Conservation (phyloP, 78 protist species). For the Planoprotostelium fungivorum region DNA sequence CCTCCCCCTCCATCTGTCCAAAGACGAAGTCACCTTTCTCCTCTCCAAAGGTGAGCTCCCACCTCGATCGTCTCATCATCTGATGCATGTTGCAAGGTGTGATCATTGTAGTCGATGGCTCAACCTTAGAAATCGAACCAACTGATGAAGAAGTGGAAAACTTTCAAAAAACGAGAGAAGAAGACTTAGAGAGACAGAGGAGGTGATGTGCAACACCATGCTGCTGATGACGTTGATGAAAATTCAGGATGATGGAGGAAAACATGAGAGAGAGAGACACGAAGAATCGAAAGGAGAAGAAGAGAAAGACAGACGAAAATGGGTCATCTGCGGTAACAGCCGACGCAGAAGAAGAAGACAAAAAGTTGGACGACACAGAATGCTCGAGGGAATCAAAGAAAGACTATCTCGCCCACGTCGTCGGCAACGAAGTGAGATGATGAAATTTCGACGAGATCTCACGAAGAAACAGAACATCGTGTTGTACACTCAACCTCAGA, state of each 20-base stretch:
- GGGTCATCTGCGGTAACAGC: too few relatives aligned
- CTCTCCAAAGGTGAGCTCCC: not conserved
- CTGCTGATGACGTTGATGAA: not conserved
- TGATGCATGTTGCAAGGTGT: not conserved
- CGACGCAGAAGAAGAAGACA: too few relatives aligned
- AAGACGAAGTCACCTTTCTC: not conserved
- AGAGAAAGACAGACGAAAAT: not conserved
- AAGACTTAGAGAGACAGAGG: not conserved
- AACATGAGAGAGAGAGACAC: not conserved
- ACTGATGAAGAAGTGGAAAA: not conserved
- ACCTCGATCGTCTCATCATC: not conserved
- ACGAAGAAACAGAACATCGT: too few relatives aligned
- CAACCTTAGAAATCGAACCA: not conserved
- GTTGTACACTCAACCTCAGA: too few relatives aligned
- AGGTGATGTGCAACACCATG: too few relatives aligned
- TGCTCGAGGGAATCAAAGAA: not conserved
- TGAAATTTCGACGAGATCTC: too few relatives aligned
- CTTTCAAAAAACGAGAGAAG: not conserved
- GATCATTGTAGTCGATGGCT: not conserved
- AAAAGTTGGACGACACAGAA: not conserved
- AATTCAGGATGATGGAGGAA: not conserved
- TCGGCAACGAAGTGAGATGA: not conserved
- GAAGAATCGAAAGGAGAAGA: not conserved
- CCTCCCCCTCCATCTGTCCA: not conserved
- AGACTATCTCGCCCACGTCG: not conserved